A percentile compares a stretch with the other conserved stretches of the same genome.
These are phyloP conservation scores for Pyrenula aspistea DNA, from an alignment of 495 filamentous ascomycete species.

Conservation along the genomic window DNA sequence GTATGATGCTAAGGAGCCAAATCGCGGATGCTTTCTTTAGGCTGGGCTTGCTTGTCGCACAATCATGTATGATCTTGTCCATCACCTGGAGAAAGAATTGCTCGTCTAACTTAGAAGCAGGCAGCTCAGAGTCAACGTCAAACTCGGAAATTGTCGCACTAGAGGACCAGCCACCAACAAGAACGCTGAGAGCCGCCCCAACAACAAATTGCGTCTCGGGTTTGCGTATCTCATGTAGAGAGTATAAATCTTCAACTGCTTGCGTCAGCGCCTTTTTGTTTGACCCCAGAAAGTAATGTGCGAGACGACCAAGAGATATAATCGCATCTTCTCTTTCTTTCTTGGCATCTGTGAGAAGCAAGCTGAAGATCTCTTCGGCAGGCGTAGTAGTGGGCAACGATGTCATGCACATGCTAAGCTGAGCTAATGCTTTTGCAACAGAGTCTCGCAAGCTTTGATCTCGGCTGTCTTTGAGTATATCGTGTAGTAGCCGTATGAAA, in stretches of 20 bases:
- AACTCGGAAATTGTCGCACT: conserved; percentile 45
- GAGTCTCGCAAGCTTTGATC: conserved; percentile 48
- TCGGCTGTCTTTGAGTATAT: conserved; percentile 33
- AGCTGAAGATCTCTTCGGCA: conserved; percentile 35
- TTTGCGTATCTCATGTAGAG: conserved; percentile 68
- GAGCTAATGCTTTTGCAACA: conserved; percentile 53
- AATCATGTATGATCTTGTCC: conserved; percentile 60
- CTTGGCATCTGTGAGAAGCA: conserved; percentile 54
- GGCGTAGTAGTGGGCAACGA: conserved; percentile 29
- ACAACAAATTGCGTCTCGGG: conserved; percentile 79
- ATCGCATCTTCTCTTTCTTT: conserved; percentile 75
- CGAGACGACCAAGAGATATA: conserved; percentile 54
- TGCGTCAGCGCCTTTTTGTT: conserved; percentile 9
- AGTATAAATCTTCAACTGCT: conserved; percentile 53
- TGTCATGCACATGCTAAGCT: conserved; percentile 60
- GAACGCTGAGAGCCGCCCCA: conserved; percentile 71
- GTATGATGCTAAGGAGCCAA: conserved; percentile 86
- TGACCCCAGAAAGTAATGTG: conserved; percentile 8
- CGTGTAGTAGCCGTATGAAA: conserved; percentile 28
- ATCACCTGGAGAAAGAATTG: conserved; percentile 40
- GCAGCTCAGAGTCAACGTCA: conserved; percentile 42
- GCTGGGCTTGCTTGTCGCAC: conserved; percentile 71
- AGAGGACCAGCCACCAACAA: conserved; percentile 69
- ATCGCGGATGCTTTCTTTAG: conserved; percentile 81
- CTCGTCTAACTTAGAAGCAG: conserved; percentile 28